A percentile compares a stretch with the other conserved stretches of the same genome.
phyloP scores from a whole-genome alignment of 352 stramenopile species.

The Blastocystis sp. region DNA sequence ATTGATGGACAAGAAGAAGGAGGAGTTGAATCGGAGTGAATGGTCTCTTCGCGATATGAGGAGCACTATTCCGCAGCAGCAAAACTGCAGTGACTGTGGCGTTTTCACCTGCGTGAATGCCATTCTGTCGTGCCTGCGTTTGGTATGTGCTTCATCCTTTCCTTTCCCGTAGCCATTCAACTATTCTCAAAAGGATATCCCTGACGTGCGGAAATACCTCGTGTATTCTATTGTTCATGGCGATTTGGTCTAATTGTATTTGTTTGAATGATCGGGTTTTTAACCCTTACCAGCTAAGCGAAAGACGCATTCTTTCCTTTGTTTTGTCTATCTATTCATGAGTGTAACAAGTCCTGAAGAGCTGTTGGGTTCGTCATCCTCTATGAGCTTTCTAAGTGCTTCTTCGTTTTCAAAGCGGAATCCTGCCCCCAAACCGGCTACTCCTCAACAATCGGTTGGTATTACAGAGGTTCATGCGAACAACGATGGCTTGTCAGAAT shows the following conservation, averaged over 20 bases:
- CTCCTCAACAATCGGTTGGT: not conserved
- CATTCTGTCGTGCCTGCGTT: conserved; percentile 1
- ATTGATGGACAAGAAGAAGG: conserved; percentile 24
- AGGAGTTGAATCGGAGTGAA: not conserved
- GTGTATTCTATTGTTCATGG: conserved; percentile 61
- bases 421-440: not conserved
- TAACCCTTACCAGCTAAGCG: conserved; percentile 1
- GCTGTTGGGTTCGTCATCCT: conserved; percentile 8
- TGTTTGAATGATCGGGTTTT: conserved; percentile 13
- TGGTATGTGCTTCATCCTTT: not conserved
- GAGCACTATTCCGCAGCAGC: conserved; percentile 33
- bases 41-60: conserved; percentile 20
- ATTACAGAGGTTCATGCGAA: not conserved
- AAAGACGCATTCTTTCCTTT: not conserved
- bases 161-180: conserved; percentile 36
- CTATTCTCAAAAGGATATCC: conserved; percentile 30
- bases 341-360: not conserved
- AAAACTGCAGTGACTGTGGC: conserved; percentile 56
- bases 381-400: conserved; percentile 49
- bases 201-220: conserved; percentile 42
- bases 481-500: not conserved
- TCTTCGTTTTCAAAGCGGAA: conserved; percentile 1
- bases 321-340: conserved; percentile 7
- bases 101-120: conserved; percentile 56
- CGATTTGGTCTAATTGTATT: not conserved